Percentiles rank a stretch among this genome's conserved stretches.
phyloP scores from a whole-genome alignment of 225 moss, liverwort and hornwort species.

The Takakia lepidozioides region DNA sequence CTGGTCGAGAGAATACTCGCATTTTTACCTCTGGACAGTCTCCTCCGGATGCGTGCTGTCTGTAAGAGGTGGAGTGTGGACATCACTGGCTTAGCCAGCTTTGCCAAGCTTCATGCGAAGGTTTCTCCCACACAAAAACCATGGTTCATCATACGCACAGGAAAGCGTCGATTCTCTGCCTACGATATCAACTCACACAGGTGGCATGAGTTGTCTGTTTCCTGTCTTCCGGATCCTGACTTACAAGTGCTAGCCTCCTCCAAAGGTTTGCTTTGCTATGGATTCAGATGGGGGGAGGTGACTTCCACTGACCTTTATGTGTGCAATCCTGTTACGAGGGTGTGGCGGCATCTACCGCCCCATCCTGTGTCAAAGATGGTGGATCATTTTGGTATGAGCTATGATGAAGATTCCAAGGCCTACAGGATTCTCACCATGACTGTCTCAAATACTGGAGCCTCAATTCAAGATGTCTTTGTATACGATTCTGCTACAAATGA shows the following conservation, averaged over 20 bases:
- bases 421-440: constrained; percentile 44
- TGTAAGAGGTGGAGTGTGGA: constrained; percentile 29
- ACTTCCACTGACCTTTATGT: constrained; percentile 17
- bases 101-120: constrained; percentile 20
- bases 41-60: constrained; percentile 23
- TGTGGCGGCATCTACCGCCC: constrained; percentile 23
- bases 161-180: constrained; percentile 21
- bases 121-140: constrained; percentile 17
- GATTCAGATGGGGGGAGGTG: constrained; percentile 19
- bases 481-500: constrained; percentile 20
- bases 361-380: constrained; percentile 44
- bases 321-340: constrained; percentile 33
- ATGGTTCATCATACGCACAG: constrained; percentile 31
- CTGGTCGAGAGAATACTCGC: constrained; percentile 17
- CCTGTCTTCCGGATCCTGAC: constrained; percentile 28
- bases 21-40: constrained; percentile 17
- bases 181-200: constrained; percentile 19
- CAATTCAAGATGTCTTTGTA: constrained; percentile 19
- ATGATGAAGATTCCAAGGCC: constrained; percentile 10
- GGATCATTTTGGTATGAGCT: constrained; percentile 41
- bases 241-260: constrained; percentile 31
- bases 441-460: constrained; percentile 14
- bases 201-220: constrained; percentile 20
- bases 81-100: constrained; percentile 11
- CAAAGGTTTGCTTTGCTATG: constrained; percentile 30